phyloP scores from a whole-genome alignment of 306 rosid species.

The Quercus variabilis region DNA sequence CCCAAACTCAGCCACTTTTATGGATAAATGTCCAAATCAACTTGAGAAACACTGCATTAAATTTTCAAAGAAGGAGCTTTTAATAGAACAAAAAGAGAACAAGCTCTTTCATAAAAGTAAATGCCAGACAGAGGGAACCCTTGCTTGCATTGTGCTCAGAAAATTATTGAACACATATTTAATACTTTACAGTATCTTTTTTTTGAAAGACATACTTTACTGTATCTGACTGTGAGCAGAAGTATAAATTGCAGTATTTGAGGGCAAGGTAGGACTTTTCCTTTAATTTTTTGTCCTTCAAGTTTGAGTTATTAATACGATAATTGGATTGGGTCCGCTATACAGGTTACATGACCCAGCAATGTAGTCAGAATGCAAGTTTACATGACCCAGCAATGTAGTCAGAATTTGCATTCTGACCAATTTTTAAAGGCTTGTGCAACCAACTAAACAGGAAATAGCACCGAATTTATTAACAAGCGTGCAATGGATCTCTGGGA shows the following conservation, averaged over 20 bases:
- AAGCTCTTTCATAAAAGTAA: neutral
- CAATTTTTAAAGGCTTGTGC: neutral
- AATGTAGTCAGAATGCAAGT: neutral
- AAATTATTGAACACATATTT: no score
- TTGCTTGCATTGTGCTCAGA: neutral
- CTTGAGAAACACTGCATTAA: neutral
- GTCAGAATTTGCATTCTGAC: neutral
- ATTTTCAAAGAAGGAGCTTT: neutral
- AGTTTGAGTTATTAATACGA: neutral
- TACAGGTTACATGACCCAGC: neutral
- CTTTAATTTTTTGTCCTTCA: neutral
- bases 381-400: neutral
- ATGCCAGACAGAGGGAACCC: neutral
- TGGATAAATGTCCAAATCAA: neutral
- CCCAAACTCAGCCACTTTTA: neutral
- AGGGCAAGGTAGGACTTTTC: neutral
- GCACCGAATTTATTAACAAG: neutral
- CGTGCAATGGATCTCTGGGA: neutral
- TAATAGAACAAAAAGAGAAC: neutral
- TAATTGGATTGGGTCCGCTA: slow-evolving; percentile 7
- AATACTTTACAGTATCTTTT: no score
- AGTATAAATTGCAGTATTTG: neutral
- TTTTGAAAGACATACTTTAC: no score
- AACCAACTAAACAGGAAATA: neutral
- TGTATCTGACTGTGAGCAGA: no score